Conservation (phyloP, 495 filamentous ascomycete genomes). For the Cladorrhinum samala region DNA sequence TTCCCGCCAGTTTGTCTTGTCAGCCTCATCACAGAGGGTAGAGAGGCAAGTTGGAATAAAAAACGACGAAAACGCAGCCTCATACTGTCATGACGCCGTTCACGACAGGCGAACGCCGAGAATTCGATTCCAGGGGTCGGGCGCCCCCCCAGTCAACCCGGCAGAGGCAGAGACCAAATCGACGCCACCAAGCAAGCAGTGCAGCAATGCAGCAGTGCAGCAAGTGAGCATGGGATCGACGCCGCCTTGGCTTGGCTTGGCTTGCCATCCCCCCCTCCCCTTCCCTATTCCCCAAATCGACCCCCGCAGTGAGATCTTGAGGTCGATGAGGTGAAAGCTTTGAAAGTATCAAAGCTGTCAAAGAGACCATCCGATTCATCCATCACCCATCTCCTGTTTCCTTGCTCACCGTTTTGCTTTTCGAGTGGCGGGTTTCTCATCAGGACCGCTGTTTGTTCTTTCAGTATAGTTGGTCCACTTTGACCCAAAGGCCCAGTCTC, state of each 20-base stretch:
- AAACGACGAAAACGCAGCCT: neutral
- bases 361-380: too few relatives aligned
- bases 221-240: neutral
- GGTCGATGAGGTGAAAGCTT: too few relatives aligned
- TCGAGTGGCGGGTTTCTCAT: too few relatives aligned
- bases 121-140: neutral
- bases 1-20: neutral
- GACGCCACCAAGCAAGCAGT: conserved; percentile 9
- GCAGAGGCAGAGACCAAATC: neutral
- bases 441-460: too few relatives aligned
- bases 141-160: too few relatives aligned
- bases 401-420: too few relatives aligned
- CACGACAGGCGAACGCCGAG: neutral
- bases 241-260: neutral
- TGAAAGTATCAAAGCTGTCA: too few relatives aligned
- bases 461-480: too few relatives aligned
- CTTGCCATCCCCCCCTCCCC: too few relatives aligned
- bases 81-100: neutral
- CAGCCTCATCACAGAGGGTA: neutral
- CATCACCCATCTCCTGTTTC: too few relatives aligned
- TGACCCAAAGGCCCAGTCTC: too few relatives aligned
- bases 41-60: neutral
- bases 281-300: neutral
- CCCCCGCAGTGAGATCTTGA: too few relatives aligned
- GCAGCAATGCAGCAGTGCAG: neutral